Conservation (phyloP, 768 basidiomycete species). For the Termitomyces sp. region DNA sequence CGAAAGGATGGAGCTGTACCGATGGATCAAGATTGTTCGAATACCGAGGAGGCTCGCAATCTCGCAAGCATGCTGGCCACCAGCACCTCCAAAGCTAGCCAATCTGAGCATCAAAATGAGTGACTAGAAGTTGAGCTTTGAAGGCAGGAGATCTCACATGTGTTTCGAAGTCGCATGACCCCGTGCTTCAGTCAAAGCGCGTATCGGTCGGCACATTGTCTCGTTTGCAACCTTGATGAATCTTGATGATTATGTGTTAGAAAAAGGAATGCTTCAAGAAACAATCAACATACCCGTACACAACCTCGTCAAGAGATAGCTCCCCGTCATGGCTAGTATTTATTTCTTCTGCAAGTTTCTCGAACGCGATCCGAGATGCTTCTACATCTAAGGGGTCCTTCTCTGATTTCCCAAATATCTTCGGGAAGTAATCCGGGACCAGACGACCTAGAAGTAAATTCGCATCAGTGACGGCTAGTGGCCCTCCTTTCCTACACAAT, state of each 20-base stretch:
- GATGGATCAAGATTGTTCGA: constrained; percentile 81
- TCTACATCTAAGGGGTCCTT: constrained; percentile 77
- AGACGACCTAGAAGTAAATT: constrained; percentile 87
- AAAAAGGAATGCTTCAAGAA: not conserved
- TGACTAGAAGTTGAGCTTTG: not conserved
- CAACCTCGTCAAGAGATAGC: constrained; percentile 74
- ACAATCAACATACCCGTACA: constrained; percentile 60
- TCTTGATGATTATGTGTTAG: constrained; percentile 28
- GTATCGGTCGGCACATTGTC: constrained; percentile 92
- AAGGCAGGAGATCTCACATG: constrained; percentile 28
- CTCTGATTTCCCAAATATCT: constrained; percentile 89
- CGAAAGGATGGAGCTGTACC: constrained; percentile 88
- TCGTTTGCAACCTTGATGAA: constrained; percentile 97
- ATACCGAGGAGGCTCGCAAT: constrained; percentile 85
- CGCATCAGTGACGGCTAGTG: constrained; percentile 88
- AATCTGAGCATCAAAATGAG: constrained; percentile 36
- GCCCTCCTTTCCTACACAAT: constrained; percentile 75
- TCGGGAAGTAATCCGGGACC: constrained; percentile 88
- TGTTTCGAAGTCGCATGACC: constrained; percentile 82
- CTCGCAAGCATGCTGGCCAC: constrained; percentile 91
- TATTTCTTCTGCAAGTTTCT: constrained; percentile 62
- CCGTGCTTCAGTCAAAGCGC: constrained; percentile 84
- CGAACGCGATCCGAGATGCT: constrained; percentile 64
- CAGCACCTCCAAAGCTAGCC: constrained; percentile 86
- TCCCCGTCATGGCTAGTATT: constrained; percentile 57